Evolutionary conservation across 768 basidiomycete species (phyloP).

Genomic region (Tubosaeta brunneosetosa): DNA sequence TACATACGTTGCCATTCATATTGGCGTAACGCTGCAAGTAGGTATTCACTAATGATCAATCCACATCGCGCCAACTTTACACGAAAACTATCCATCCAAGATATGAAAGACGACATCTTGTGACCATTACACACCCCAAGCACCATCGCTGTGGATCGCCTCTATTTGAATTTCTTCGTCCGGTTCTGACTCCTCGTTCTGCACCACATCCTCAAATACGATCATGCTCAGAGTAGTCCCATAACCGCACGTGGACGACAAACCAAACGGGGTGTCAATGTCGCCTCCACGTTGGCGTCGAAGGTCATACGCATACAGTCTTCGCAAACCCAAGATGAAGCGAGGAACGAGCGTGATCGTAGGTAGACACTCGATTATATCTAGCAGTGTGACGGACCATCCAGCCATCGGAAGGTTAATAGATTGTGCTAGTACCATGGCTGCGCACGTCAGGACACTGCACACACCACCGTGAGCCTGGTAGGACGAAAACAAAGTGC

Average conservation of each 20-base stretch:
- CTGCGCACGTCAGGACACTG: background rate
- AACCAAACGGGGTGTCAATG: background rate
- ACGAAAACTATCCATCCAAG: no score
- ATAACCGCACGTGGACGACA: background rate
- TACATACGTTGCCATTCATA: no score
- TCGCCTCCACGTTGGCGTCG: background rate
- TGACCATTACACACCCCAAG: background rate
- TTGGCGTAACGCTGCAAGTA: no score
- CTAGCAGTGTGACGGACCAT: background rate
- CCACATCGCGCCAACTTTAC: no score
- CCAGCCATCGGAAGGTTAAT: background rate
- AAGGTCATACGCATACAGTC: background rate
- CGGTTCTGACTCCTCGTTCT: background rate
- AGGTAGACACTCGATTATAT: background rate
- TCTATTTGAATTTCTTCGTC: background rate
- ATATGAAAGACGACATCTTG: no score
- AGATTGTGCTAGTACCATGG: background rate
- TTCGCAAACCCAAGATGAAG: background rate
- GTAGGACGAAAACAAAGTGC: background rate
- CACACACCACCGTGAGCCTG: background rate
- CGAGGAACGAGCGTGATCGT: background rate
- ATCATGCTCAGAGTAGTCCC: background rate
- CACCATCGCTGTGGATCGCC: background rate
- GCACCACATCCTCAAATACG: background rate
- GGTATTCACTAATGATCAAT: no score